These are phyloP conservation scores for Trichaptum fuscoviolaceum DNA, from an alignment of 768 basidiomycete genomes.

Conservation along the genomic window DNA sequence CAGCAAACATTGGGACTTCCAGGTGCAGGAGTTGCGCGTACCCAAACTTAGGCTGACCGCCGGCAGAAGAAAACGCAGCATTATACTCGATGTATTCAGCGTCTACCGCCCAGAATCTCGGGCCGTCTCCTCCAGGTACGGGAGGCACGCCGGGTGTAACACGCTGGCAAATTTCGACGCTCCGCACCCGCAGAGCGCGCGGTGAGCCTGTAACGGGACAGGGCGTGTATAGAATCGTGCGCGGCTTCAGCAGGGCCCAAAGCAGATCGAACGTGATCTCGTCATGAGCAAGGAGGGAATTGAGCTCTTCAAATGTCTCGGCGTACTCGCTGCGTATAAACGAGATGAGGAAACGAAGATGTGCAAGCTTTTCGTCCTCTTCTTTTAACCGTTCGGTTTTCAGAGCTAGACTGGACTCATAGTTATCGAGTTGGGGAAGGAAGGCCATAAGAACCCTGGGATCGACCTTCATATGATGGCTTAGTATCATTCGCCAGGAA, in stretches of 20 bases:
- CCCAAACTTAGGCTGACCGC: background rate
- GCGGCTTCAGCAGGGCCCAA: constrained; percentile 24
- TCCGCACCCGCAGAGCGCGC: constrained; percentile 11
- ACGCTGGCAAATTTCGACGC: constrained; percentile 7
- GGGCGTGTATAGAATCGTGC: constrained; percentile 17
- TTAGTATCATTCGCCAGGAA: background rate
- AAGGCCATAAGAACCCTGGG: constrained; percentile 48
- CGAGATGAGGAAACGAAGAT: background rate
- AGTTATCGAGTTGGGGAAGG: constrained; percentile 39
- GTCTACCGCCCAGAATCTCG: constrained; percentile 12
- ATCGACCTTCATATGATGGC: background rate
- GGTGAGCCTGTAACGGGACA: constrained; percentile 15
- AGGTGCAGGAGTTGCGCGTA: background rate
- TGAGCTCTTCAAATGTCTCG: constrained; percentile 8
- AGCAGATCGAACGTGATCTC: constrained; percentile 27
- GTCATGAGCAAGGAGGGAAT: constrained; percentile 11
- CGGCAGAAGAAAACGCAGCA: background rate
- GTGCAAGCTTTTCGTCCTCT: constrained; percentile 16
- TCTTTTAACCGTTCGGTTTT: background rate
- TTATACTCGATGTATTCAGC: constrained; percentile 1
- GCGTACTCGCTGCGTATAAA: constrained; percentile 1
- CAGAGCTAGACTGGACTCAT: constrained; percentile 31
- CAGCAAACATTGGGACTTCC: constrained; percentile 15
- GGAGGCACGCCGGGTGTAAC: constrained; percentile 15
- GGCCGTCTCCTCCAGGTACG: constrained; percentile 16